Evolutionary conservation across 345 rosid species (phyloP).

Genomic region (Populus pruinosa): DNA sequence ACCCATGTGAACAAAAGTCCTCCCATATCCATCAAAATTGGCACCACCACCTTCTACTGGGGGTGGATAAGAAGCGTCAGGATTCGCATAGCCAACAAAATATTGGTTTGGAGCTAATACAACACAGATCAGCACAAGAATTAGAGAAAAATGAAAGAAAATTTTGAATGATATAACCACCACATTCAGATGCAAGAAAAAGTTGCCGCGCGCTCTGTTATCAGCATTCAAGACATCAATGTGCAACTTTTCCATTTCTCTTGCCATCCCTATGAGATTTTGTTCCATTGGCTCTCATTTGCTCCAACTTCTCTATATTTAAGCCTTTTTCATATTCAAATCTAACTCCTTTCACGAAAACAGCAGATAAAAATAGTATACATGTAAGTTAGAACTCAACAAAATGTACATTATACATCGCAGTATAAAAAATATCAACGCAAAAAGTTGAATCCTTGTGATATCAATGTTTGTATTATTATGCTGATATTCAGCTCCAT

Average conservation of each 20-base stretch:
- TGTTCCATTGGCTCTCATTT: constrained; percentile 63
- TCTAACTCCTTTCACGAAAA: constrained; percentile 40
- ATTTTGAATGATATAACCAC: neutral
- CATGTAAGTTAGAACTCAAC: constrained; percentile 1
- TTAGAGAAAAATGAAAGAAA: neutral
- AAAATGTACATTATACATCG: neutral
- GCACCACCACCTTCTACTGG: constrained; percentile 7
- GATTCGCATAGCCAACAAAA: constrained; percentile 21
- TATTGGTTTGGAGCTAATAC: constrained; percentile 29
- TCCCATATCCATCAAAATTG: constrained; percentile 28
- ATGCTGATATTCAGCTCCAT: neutral
- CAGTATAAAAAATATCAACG: neutral
- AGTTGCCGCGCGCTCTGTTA: constrained; percentile 40
- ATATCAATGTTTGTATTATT: neutral
- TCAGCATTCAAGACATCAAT: constrained; percentile 45
- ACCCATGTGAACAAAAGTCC: constrained; percentile 22
- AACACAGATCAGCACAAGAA: constrained; percentile 9
- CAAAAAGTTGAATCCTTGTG: neutral
- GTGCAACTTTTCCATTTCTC: constrained; percentile 57
- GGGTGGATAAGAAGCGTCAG: constrained; percentile 23
- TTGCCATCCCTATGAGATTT: constrained; percentile 55
- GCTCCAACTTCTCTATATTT: constrained; percentile 60
- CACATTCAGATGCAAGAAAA: neutral
- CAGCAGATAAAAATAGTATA: constrained; percentile 5
- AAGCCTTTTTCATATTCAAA: constrained; percentile 64